phyloP scores from a whole-genome alignment of 495 filamentous ascomycete genomes.

The Annulohypoxylon moriforme region DNA sequence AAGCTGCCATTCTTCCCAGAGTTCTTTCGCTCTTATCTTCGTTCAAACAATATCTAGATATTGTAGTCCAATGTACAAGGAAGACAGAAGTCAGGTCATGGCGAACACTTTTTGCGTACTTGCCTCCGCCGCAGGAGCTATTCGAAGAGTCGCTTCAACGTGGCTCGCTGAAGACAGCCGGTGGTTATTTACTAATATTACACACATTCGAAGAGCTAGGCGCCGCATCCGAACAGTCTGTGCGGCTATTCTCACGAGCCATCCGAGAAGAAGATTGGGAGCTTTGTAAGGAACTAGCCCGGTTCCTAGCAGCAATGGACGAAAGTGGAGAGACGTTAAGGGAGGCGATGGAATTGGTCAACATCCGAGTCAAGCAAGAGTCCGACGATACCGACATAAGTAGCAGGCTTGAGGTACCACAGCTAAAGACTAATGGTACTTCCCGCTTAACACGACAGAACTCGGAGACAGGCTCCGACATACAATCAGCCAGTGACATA shows the following conservation, averaged over 20 bases:
- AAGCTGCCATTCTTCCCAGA: slow-evolving; percentile 81
- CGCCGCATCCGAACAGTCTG: slow-evolving; percentile 81
- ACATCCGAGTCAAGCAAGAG: slow-evolving; percentile 60
- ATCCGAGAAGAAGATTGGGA: slow-evolving; percentile 94
- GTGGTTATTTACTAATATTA: slow-evolving; percentile 93
- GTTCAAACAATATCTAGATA: slow-evolving; percentile 90
- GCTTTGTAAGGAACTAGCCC: slow-evolving; percentile 90
- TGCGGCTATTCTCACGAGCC: slow-evolving; percentile 83
- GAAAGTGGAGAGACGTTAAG: slow-evolving; percentile 83
- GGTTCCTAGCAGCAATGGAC: slow-evolving; percentile 94
- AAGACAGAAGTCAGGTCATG: slow-evolving; percentile 97
- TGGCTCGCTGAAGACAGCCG: slow-evolving; percentile 92
- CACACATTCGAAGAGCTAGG: slow-evolving; percentile 91
- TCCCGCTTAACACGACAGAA: slow-evolving; percentile 45
- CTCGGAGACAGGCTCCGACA: slow-evolving; percentile 47
- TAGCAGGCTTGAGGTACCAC: slow-evolving; percentile 62
- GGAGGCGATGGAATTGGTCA: slow-evolving; percentile 79
- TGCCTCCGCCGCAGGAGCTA: slow-evolving; percentile 87
- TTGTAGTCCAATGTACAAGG: slow-evolving; percentile 95
- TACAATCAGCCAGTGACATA: slow-evolving; percentile 42
- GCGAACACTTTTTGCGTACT: slow-evolving; percentile 89
- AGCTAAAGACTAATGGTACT: slow-evolving; percentile 50
- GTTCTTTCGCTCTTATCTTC: slow-evolving; percentile 91
- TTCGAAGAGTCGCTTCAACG: slow-evolving; percentile 91
- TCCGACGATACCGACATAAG: slow-evolving; percentile 56